Evolutionary conservation across 495 filamentous ascomycete genomes (phyloP).

Genomic region (Neurospora tetrasperma): DNA sequence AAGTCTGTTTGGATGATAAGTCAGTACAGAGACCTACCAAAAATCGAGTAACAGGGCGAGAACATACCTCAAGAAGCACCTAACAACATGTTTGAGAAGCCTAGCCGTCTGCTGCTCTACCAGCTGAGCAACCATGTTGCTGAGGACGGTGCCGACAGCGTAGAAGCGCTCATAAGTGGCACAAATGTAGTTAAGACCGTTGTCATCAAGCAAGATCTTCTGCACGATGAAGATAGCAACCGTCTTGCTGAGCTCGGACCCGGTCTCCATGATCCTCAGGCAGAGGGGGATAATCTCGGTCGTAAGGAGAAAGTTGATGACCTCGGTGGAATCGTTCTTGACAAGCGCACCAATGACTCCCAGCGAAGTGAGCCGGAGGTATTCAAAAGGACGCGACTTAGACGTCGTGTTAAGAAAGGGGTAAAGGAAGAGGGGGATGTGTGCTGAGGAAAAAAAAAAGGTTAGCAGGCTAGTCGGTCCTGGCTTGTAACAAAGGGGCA

Average conservation of each 20-base stretch:
- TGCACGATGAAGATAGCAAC: slow-evolving; percentile 99
- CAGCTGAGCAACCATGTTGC: slow-evolving; percentile 96
- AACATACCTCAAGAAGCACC: slow-evolving; percentile 85
- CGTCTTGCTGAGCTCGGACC: slow-evolving; percentile 96
- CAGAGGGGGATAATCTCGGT: slow-evolving; percentile 98
- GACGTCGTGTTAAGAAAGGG: slow-evolving; percentile 98
- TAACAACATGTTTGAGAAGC: slow-evolving; percentile 93
- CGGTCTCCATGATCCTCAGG: slow-evolving; percentile 98
- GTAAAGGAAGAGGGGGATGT: slow-evolving; percentile 96
- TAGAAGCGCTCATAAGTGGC: slow-evolving; percentile 99
- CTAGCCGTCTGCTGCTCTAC: slow-evolving; percentile 96
- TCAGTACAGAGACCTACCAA: slow-evolving; percentile 8
- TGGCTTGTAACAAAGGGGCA: neutral
- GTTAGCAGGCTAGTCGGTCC: slow-evolving; percentile 10
- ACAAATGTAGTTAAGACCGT: slow-evolving; percentile 96
- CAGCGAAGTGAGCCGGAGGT: slow-evolving; percentile 92
- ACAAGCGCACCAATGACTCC: slow-evolving; percentile 96
- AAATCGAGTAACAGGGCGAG: neutral
- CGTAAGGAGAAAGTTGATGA: slow-evolving; percentile 97
- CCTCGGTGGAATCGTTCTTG: slow-evolving; percentile 97
- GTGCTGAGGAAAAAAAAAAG: slow-evolving; percentile 45
- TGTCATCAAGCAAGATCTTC: slow-evolving; percentile 95
- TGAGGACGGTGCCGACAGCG: slow-evolving; percentile 92
- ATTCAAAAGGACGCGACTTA: slow-evolving; percentile 96
- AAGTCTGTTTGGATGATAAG: slow-evolving; percentile 41